These are phyloP conservation scores for Conticribra weissflogii DNA, from an alignment of 108 stramenopile species.

Conservation along the genomic window DNA sequence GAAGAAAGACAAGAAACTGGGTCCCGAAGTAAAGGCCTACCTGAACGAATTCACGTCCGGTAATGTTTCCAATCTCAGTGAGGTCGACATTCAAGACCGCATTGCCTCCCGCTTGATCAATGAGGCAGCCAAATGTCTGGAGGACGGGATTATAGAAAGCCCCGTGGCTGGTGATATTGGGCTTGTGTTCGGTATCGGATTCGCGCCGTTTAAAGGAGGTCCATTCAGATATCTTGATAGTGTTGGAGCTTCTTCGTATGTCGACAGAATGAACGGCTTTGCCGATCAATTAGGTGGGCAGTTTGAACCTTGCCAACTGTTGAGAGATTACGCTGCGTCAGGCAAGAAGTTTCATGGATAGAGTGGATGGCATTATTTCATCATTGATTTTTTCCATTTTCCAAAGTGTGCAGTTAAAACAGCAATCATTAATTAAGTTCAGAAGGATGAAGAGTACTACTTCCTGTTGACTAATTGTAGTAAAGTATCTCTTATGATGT, in stretches of 20 bases:
- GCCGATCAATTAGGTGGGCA: slow-evolving; percentile 94
- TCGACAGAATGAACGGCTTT: slow-evolving; percentile 93
- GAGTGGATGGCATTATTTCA: too few relatives aligned
- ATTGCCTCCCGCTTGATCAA: slow-evolving; percentile 95
- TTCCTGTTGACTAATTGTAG: too few relatives aligned
- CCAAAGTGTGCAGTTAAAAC: too few relatives aligned
- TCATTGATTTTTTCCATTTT: too few relatives aligned
- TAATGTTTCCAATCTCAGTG: slow-evolving; percentile 64
- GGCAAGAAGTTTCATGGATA: slow-evolving; percentile 93
- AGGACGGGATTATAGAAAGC: slow-evolving; percentile 97
- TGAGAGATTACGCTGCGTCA: slow-evolving; percentile 93
- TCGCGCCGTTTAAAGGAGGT: slow-evolving; percentile 99
- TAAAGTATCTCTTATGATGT: too few relatives aligned
- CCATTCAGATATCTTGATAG: slow-evolving; percentile 97
- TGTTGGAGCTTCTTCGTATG: slow-evolving; percentile 86
- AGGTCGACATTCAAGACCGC: slow-evolving; percentile 95
- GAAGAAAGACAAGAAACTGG: slow-evolving; percentile 88
- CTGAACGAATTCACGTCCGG: slow-evolving; percentile 68
- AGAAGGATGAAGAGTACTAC: too few relatives aligned
- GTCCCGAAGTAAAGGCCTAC: slow-evolving; percentile 78
- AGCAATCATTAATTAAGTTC: too few relatives aligned
- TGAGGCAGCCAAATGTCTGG: slow-evolving; percentile 97
- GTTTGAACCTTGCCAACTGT: slow-evolving; percentile 96
- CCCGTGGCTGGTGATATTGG: slow-evolving; percentile 99
- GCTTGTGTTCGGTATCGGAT: slow-evolving; percentile 98